Evolutionary conservation across 306 rosid genomes (phyloP), one percentile per base, ranked within the genome.

Genomic region (Comarum palustre): DNA sequence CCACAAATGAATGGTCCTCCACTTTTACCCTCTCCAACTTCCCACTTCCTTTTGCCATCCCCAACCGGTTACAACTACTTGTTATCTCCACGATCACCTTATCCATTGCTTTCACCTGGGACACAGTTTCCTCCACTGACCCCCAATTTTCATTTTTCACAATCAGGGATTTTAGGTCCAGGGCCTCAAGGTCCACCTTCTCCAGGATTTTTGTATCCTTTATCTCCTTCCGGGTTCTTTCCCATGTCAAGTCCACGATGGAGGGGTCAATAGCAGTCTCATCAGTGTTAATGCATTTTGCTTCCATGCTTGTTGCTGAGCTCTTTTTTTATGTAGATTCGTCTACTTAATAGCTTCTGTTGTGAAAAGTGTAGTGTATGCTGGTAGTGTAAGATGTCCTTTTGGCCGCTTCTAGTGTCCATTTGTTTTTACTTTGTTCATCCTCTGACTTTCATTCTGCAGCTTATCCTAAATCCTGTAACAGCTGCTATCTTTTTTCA

Each of bases 181-280:
- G 98, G 97, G 61, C 97, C 98, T 66, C 93, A 84, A 62, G 94
- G 82, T 59, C 98, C 96, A 20, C 89, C 80, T 65, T 90, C 98
- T 72, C 98, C 98, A 0, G 98, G 98, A 58, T n/a, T n/a, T n/a
- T n/a, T n/a, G n/a, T 83, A 83, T 81, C 97, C 96, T 3, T 78
- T 84, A 66, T 93, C 98, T 45, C 98, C 98, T 50, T 86, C 97
- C 1, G 89, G 89, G 32, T 86, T 87, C 83, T 93, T 89, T 72
- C 90, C 90, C 63, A 57, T 87, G 24, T 67, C 86, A 80, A 93
- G 98, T 82, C 98, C 98, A 50, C 85, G 93, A 77, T 89, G 98
- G 98, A 86, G 96, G 84, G 92, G 85, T 60, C 86, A 81, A 5
- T 86, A 87, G 82, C 31, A 36, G 47, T 71, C 58, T 34, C 50